Evolutionary conservation across 2,329 filamentous ascomycete genomes (phyloP), one percentile per base, ranked within the genome.

Genomic region (Drechslerella stenobrocha): DNA sequence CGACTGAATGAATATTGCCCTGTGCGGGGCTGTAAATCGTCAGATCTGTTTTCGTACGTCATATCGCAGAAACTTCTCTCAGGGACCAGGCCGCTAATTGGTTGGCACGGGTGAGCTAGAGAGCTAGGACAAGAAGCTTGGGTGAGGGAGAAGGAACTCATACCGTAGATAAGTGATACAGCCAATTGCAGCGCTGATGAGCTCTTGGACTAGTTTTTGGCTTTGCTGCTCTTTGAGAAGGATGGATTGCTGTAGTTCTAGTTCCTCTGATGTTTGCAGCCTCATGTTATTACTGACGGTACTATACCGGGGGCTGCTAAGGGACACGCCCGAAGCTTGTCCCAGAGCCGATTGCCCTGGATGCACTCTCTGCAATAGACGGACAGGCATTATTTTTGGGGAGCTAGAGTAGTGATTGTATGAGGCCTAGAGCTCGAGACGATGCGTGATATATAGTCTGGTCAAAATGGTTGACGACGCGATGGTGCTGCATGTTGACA

Each of bases 131-230:
- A 30, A 2, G 1, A 34, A 40, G 22, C 7, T 42, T 18, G 15
- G n/a, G 23, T 4, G 11, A 13, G 15, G 45, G 15, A 20, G 11
- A 24, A 48, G 22, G 45, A 9, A 15, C 2, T 15, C 5, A 18
- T 65, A 73, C 72, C 72, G 71, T 37, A 73, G 70, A 42, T 72
- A 73, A 7, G 72, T 70, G 30, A 74, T 64, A 42, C 73, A 72
- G 20, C 71, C 65, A 46, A 74, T 71, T n/a, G 72, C 72, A 30
- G 72, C 71, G 42, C 63, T 70, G 28, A 74, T 70, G 22, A 73
- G 63, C 23, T 70, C 72, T 55, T 73, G 70, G 30, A 73, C 58
- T 20, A 74, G 56, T 42, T 73, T 63, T 30, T 73, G 63, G 50
- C 73, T 74, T 70, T 74, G 72, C 23, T 70, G 48, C 15, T 72